Evolutionary conservation across 177 flowering plant genomes (phyloP), one percentile per base, ranked within the genome.

Genomic region (Vitis hybrid): DNA sequence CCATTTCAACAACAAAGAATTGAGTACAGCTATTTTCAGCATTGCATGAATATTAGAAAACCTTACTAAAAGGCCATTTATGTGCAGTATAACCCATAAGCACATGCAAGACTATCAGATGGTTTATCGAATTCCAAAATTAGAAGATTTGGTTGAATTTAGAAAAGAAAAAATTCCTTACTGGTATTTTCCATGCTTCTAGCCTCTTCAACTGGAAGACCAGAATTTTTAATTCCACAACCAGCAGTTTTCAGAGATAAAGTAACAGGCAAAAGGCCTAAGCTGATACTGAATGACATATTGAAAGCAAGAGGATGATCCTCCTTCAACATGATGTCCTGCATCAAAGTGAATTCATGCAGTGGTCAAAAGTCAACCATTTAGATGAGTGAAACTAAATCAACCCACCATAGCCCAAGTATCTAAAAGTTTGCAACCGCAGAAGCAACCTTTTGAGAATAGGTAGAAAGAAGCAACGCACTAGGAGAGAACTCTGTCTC

Each of bases 271-370:
- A 93, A 64, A 76, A 93, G 94, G 67, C 99, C 99, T 74, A 96
- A 82, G 83, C 97, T 92, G 70, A 87, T 74, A 57, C 87, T 71
- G 78, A 94, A 93, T 32, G 97, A 83, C 13, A 92, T 71, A 76
- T 92, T 91, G 62, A 90, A 72, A 60, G 83, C 89, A 77, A 96
- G 89, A 66, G 98, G 93, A 84, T 96, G 99, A 73, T 88, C 88
- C 80, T 96, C 99, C 79, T 81, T 80, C 79, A 93, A 67, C 49
- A 83, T 55, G 66, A 87, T 18, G 17, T 91, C 91, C 99, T 96
- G 90, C 68, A 62, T 46, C 73, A 74, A 32, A 75, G 60, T 61
- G 57, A 60, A 66, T 60, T 61, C 2, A 60, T 46, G 46, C 56
- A 65, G 19, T 50, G 71, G 65, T 56, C n/a, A 73, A 15, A 32